These are phyloP conservation scores for Jaltomata sinuosa DNA, from an alignment of 257 asterid species.

Conservation along the genomic window DNA sequence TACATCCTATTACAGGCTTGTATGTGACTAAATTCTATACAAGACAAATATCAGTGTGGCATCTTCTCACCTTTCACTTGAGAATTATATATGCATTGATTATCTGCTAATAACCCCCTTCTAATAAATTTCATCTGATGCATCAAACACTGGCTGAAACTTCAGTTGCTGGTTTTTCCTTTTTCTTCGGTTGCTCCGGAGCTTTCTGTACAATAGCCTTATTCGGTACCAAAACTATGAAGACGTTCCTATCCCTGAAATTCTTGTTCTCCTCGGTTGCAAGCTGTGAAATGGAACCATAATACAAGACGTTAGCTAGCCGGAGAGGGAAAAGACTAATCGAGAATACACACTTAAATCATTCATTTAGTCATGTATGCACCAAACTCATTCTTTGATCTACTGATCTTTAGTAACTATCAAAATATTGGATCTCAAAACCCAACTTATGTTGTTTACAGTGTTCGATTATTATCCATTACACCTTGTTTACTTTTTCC, in stretches of 20 bases:
- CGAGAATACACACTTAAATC: neutral
- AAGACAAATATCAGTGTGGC: constrained; percentile 14
- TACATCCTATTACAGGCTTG: constrained; percentile 6
- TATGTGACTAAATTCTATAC: constrained; percentile 33
- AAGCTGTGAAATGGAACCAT: constrained; percentile 33
- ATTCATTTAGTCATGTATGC: neutral
- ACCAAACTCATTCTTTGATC: neutral
- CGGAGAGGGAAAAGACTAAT: neutral
- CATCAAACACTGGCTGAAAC: constrained; percentile 66
- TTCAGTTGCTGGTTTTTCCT: constrained; percentile 42
- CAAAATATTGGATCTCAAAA: neutral
- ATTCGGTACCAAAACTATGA: constrained; percentile 73
- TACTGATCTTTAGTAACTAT: neutral
- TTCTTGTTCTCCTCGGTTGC: constrained; percentile 72
- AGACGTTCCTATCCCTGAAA: constrained; percentile 66
- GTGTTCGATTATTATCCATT: neutral
- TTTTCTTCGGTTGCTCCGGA: constrained; percentile 60
- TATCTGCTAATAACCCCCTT: constrained; percentile 18
- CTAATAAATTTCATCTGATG: constrained; percentile 2
- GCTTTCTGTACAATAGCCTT: constrained; percentile 49
- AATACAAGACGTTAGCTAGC: neutral
- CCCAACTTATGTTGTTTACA: neutral
- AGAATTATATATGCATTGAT: constrained; percentile 4
- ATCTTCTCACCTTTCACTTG: constrained; percentile 12
- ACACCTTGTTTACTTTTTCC: neutral